Evolutionary conservation across 208 protist species (phyloP).

Genomic region (Wallacemonas sp.): DNA sequence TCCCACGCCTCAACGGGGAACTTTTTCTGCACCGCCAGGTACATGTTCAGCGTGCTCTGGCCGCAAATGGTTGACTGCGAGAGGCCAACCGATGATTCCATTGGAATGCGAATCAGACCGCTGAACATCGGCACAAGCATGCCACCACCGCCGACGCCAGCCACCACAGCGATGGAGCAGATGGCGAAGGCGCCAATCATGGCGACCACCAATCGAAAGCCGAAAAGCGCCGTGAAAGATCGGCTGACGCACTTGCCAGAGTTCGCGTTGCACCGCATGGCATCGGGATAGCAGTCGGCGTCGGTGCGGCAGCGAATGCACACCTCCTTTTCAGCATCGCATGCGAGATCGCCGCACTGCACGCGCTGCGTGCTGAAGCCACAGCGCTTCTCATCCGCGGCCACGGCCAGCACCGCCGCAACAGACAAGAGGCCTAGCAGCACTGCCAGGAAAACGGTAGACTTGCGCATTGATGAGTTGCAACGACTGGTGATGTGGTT

Average conservation of each 20-base stretch:
- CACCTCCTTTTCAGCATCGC: conserved; percentile 32
- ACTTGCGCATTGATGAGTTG: not conserved
- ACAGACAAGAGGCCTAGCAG: conserved; percentile 1
- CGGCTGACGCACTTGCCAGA: conserved; percentile 52
- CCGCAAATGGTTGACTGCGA: conserved; percentile 90
- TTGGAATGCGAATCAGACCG: conserved; percentile 50
- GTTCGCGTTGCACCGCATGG: conserved; percentile 45
- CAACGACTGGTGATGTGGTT: not conserved
- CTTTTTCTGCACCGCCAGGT: conserved; percentile 54
- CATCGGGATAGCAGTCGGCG: conserved; percentile 64
- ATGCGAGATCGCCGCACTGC: conserved; percentile 66
- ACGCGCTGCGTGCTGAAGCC: conserved; percentile 60
- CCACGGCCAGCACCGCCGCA: conserved; percentile 8
- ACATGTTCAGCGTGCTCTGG: conserved; percentile 81
- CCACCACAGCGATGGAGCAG: conserved; percentile 73
- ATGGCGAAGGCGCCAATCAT: conserved; percentile 58
- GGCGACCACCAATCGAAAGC: conserved; percentile 34
- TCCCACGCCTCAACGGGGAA: conserved; percentile 48
- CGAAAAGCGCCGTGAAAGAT: conserved; percentile 34
- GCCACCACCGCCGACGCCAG: conserved; percentile 83
- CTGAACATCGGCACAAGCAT: conserved; percentile 86
- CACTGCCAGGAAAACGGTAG: conserved; percentile 13
- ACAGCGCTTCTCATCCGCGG: conserved; percentile 29
- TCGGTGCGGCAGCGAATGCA: conserved; percentile 50
- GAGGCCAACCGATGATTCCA: conserved; percentile 63